Evolutionary conservation across 805 yeast species (phyloP).

Genomic region (Lipomyces chichibuensis): DNA sequence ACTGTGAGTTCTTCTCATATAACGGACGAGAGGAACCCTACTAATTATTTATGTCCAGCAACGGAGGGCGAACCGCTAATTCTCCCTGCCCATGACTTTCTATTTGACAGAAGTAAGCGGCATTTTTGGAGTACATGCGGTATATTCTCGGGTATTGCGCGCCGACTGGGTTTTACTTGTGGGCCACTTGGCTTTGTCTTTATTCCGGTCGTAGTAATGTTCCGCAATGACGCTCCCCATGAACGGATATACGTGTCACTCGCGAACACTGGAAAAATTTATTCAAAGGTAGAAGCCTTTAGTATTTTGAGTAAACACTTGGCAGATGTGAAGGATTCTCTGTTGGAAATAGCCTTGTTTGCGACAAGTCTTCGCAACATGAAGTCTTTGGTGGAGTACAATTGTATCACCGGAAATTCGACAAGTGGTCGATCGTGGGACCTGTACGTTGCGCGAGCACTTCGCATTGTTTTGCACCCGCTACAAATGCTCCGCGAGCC

Average conservation of each 20-base stretch:
- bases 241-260: neutral
- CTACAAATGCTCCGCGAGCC: neutral
- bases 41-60: neutral
- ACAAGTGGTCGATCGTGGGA: neutral
- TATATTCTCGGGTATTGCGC: conserved; percentile 25
- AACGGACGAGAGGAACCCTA: neutral
- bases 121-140: conserved; percentile 23
- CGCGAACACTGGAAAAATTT: neutral
- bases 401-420: neutral
- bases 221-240: neutral
- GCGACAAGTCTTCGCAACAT: neutral
- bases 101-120: conserved; percentile 7
- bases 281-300: neutral
- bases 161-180: conserved; percentile 17
- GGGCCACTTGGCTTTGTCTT: conserved; percentile 2
- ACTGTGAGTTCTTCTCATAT: neutral
- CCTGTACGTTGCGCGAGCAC: neutral
- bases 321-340: neutral
- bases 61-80: neutral
- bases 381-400: neutral
- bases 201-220: conserved; percentile 7
- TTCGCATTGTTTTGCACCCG: neutral
- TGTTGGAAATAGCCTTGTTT: neutral
- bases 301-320: neutral
- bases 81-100: conserved; percentile 6